Evolutionary conservation across 2,329 filamentous ascomycete genomes (phyloP), one percentile per base, ranked within the genome.

Genomic region (Aspergillus sp.): DNA sequence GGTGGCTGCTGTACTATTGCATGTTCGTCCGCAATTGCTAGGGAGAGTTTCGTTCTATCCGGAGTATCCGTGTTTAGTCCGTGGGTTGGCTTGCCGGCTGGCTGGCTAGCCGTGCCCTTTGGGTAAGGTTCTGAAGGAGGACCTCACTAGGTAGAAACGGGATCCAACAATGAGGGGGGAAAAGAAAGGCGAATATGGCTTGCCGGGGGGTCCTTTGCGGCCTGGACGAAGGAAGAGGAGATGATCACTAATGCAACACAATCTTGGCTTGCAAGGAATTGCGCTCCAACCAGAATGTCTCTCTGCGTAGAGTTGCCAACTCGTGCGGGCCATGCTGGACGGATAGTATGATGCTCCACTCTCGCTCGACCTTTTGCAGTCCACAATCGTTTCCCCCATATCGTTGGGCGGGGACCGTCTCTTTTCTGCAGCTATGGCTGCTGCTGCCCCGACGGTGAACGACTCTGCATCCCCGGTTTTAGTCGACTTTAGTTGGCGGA

Each of bases 361-460:
- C 32, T 13, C 5, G 5, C 32, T 36, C 32, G 32, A 36, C 32
- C 12, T 36, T 36, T 36, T 36, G 32, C 32, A 13, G 32, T 36
- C 32, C 32, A 1, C 32, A 13, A 36, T 15, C 32, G 10, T 36
- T 13, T 36, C 0, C 32, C 32, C 32, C 32, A 4, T 36, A 36
- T 36, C 32, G 12, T 10, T 43, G n/a, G 8, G 50, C 19, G 17
- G 30, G 19, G n/a, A 5, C 7, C 13, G 13, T 15, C 25, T 15
- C 23, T 23, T 25, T 53, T 41, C 51, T 53, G 51, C 51, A 55
- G 53, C 39, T 32, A 55, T 32, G 21, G 32, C 15, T 53, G 23
- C n/a, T 15, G 38, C 19, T 45, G 21, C 39, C n/a, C 53, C 53
- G 53, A 55, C 53, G 53, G 53, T 12, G 53, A 55, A 47, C 53